Conservation (phyloP, 2,329 filamentous ascomycete genomes). For the Dothideomycetes sp. region DNA sequence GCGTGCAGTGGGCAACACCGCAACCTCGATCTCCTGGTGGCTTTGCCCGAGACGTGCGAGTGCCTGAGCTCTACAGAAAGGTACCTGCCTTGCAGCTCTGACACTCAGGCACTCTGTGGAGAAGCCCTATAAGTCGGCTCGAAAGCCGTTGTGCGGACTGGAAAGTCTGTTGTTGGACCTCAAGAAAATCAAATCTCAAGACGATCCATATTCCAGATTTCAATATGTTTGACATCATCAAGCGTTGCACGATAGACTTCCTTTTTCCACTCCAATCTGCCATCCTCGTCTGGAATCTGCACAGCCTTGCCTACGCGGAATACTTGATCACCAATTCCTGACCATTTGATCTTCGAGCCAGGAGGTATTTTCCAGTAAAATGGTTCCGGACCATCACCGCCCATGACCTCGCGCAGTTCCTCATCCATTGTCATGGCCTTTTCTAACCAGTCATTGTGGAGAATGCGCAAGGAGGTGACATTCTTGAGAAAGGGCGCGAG, state of each 20-base stretch:
- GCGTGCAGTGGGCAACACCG: too few species aligned
- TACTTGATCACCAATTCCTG: constrained; percentile 28
- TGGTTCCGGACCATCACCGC: constrained; percentile 23
- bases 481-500: constrained; percentile 27
- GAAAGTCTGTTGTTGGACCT: too few species aligned
- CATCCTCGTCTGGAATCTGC: constrained; percentile 14
- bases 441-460: constrained; percentile 18
- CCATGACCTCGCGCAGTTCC: too few species aligned
- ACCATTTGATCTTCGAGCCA: constrained; percentile 19
- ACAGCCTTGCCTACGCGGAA: constrained; percentile 23
- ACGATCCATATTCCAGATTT: constrained; percentile 35
- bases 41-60: too few species aligned
- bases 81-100: too few species aligned
- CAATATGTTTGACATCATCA: constrained; percentile 28
- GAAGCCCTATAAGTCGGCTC: too few species aligned
- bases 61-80: too few species aligned
- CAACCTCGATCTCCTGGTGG: too few species aligned
- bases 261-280: constrained; percentile 13
- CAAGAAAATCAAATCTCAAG: constrained; percentile 17
- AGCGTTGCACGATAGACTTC: constrained; percentile 21
- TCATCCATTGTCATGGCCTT: constrained; percentile 10
- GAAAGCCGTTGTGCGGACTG: too few species aligned
- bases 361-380: constrained; percentile 22
- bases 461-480: constrained; percentile 29
- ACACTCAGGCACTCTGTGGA: too few species aligned